A percentile compares a stretch with the other conserved stretches of the same genome.
Evolutionary conservation across 2,329 filamentous ascomycete species (phyloP).

Genomic region (Salinomyces thailandicus): DNA sequence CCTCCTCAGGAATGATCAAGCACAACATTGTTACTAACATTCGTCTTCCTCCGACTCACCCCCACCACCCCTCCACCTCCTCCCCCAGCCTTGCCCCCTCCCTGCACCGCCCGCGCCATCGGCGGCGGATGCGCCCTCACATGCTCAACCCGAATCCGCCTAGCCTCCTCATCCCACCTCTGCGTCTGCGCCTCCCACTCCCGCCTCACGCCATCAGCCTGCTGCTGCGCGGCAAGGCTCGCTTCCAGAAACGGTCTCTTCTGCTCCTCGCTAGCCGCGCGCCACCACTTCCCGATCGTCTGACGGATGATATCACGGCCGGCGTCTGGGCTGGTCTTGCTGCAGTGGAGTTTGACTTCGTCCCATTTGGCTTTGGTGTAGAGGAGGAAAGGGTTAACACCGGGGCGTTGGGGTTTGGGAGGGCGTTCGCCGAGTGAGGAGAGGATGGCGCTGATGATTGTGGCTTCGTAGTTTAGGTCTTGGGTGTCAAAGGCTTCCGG

Average conservation of each 20-base stretch:
- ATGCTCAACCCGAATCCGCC: constrained; percentile 35
- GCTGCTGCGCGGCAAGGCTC: constrained; percentile 59
- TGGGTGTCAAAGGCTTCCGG: constrained; percentile 18
- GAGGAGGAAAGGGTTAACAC: constrained; percentile 77
- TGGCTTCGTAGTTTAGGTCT: constrained; percentile 45
- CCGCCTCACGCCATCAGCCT: constrained; percentile 48
- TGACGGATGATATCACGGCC: constrained; percentile 65
- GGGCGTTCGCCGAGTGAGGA: constrained; percentile 63
- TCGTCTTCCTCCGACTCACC: constrained; percentile 22
- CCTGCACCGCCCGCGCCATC: neutral
- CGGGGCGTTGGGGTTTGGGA: constrained; percentile 58
- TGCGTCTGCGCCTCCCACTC: constrained; percentile 52
- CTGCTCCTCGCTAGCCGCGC: constrained; percentile 57
- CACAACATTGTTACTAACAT: constrained; percentile 22
- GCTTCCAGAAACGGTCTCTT: constrained; percentile 69
- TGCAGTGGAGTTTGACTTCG: constrained; percentile 52
- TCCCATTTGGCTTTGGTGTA: constrained; percentile 70
- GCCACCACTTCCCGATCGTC: constrained; percentile 86
- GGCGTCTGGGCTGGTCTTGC: constrained; percentile 54
- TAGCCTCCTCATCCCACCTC: constrained; percentile 62
- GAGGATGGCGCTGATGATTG: constrained; percentile 47
- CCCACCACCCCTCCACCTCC: constrained; percentile 11
- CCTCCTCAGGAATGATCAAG: constrained; percentile 20
- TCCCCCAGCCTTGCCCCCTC: neutral
- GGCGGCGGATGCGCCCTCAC: constrained; percentile 20